Evolutionary conservation across 257 asterid species (phyloP), one percentile per base, ranked within the genome.

Genomic region (Haberlea rhodopensis): DNA sequence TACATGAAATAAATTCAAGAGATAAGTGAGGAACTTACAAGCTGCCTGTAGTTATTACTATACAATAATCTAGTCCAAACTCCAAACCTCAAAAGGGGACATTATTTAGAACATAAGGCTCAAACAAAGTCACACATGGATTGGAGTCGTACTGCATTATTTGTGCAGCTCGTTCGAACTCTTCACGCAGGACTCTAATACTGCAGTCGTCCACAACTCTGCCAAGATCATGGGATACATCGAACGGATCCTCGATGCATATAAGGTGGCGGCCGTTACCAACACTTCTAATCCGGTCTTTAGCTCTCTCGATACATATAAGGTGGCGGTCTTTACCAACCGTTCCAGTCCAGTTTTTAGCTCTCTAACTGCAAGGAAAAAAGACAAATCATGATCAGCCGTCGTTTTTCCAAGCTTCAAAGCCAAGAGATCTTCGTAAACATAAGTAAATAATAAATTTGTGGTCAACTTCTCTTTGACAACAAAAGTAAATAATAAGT

Each of bases 211-310:
- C 99, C 13, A 92, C 99, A 66, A 92, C 97, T 72, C 97, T 72
- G 34, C 99, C 99, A 31, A 92, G 99, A 76, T 92, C 97, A 72
- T 92, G 99, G 19, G 94, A 78, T 29, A 73, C 51, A 78, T 87
- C 99, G 23, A 92, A 92, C 0, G 99, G 99, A 79, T 92, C 99
- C 79, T 92, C 99, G 15, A 92, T 89, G 85, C 99, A 92, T 81
- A 92, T 92, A 83, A 92, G 71, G 71, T 92, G 99, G 0, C 99
- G 85, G 62, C 89, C 99, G 32, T 89, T 92, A 16, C 99, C 99
- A 18, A 92, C 78, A n/a, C n/a, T n/a, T n/a, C n/a, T 81, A 0
- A 96, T 92, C 99, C 99, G 89, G 73, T 89, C 99, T 71, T 92
- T 92, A 21, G 37, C 71, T 69, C 85, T 82, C 75, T 92, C 89